These are phyloP conservation scores for Globisporangium orthogonon DNA, from an alignment of 352 stramenopile genomes.

Conservation along the genomic window DNA sequence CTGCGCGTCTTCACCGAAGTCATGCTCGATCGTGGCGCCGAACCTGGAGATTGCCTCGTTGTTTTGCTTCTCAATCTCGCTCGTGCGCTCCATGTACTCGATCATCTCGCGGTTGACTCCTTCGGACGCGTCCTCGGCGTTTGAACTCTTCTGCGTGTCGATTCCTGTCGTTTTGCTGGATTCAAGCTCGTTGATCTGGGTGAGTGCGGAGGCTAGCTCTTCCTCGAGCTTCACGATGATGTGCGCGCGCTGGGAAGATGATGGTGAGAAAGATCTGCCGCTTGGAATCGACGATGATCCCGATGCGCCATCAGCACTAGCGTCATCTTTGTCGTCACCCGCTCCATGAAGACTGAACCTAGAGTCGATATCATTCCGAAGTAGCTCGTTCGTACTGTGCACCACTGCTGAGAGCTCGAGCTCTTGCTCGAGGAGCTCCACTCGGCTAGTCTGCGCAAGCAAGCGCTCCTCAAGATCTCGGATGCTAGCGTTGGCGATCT, in stretches of 20 bases:
- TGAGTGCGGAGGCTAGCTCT: conserved; percentile 17
- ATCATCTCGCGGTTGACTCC: conserved; percentile 7
- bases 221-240: conserved; percentile 24
- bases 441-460: conserved; percentile 6
- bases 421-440: conserved; percentile 11
- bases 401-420: conserved; percentile 9
- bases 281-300: neutral
- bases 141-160: neutral
- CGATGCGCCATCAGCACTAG: neutral
- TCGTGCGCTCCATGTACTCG: conserved; percentile 13
- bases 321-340: neutral
- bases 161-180: neutral
- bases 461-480: conserved; percentile 1
- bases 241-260: conserved; percentile 10
- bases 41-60: conserved; percentile 9
- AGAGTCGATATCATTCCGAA: neutral
- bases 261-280: neutral
- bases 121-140: neutral
- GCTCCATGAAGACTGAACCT: neutral
- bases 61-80: conserved; percentile 15
- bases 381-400: conserved; percentile 10
- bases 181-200: conserved; percentile 18
- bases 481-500: conserved; percentile 2
- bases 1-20: neutral
- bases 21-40: conserved; percentile 6